Base-by-base conservation (phyloP, 208 protist species). In the Acanthamoeba lenticulata region DNA sequence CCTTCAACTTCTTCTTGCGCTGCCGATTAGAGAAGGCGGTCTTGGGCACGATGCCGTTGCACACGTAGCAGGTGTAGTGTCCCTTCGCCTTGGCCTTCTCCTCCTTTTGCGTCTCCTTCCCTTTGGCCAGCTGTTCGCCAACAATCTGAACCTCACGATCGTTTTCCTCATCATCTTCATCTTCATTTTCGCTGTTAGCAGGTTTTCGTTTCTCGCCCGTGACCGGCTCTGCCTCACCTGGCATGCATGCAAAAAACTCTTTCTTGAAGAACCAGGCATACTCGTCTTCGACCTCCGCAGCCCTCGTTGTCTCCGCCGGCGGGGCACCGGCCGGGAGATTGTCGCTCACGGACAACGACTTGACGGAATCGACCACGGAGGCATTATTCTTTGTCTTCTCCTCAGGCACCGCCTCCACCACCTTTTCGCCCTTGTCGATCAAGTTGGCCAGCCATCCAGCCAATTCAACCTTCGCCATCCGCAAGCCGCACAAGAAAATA, bases 201-300 rank as follows among this genome's bases (percentile, higher is more conserved):
- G 15, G 52, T 83, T 83, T 83, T 34, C 74, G 34, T 17, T 83
- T 52, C 74, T 11, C 3, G 7, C 40, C 42, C 1, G 24, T n/a
- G n/a, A n/a, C n/a, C n/a, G n/a, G n/a, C n/a, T n/a, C n/a, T n/a
- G n/a, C 24, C 19, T 83, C 74, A 52, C 27, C 74, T n/a, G 13
- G 38, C 0, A n/a, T 52, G 74, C 34, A 34, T 83, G 34, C 74
- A 34, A 83, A 83, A 40, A 83, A 83, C 40, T 83, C 74, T 11
- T 83, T 83, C 40, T 83, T 40, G 27, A 83, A 83, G 74, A 83
- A 83, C 74, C 74, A 83, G 6, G 40, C 74, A n/a, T 83, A n/a
- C 2, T 83, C 74, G 17, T 83, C 74, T 4, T 4, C 74, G 6
- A 36, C 40, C 15, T 74, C 65, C 5, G 34, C 32, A 15, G 65